Evolutionary conservation across 192 early-diverging fungal species (phyloP).

Genomic region (Backusella mclennaniae): DNA sequence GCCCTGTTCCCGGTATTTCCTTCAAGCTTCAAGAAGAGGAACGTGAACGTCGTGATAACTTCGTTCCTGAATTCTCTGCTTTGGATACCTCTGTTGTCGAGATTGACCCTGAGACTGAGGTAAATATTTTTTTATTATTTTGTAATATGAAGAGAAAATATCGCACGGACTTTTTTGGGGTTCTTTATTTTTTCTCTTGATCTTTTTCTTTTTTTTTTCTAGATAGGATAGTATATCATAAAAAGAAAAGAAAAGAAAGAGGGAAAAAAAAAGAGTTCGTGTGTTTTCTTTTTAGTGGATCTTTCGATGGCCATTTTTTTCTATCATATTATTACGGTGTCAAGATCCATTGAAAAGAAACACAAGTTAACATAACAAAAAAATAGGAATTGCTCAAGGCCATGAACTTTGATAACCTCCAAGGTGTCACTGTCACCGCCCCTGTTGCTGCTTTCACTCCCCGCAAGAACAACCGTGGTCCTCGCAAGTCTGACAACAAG

Average conservation of each 20-base stretch:
- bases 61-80: conserved; percentile 98
- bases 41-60: conserved; percentile 99
- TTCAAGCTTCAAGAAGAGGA: conserved; percentile 99
- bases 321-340: conserved; percentile 26
- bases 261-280: background rate
- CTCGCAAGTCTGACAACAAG: conserved; percentile 28
- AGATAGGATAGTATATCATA: background rate
- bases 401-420: conserved; percentile 92
- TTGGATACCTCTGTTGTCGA: conserved; percentile 88
- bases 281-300: conserved; percentile 18
- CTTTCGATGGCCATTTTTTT: conserved; percentile 33
- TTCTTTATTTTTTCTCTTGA: background rate
- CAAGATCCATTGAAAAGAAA: conserved; percentile 28
- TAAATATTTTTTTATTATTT: conserved; percentile 27
- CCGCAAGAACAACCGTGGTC: conserved; percentile 31
- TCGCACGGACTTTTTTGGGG: conserved; percentile 5
- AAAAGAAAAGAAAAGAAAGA: background rate
- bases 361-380: background rate
- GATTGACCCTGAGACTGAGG: conserved; percentile 93
- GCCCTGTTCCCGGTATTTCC: conserved; percentile 99
- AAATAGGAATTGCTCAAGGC: conserved; percentile 89
- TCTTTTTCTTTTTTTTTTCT: background rate
- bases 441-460: conserved; percentile 38
- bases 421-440: conserved; percentile 72
- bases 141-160: background rate